Base-by-base conservation (phyloP, 176 grass and related monocot genomes). In the Chrysopogon serrulatus region DNA sequence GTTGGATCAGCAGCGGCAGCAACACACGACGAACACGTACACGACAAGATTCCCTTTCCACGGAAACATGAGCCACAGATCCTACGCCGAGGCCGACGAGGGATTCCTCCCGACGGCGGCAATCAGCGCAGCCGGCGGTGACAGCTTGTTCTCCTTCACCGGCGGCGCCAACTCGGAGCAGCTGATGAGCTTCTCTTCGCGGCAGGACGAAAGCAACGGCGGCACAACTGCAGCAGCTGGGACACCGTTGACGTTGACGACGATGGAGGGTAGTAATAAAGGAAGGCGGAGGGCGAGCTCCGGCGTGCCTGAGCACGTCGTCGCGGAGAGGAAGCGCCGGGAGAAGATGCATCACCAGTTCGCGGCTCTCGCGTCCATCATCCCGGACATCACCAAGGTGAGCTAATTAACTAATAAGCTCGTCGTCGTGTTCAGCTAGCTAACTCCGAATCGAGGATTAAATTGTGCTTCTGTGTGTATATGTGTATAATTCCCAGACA, bases 291-390 rank as follows among this genome's bases (percentile, higher is more conserved):
- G 75, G 23, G 10, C 39, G 21, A 47, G 10, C 16, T 63, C 31
- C 15, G 61, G 40, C n/a, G 41, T 36, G 13, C 74, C 21, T 0
- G 75, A 79, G 51, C 84, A 79, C 26, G 66, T 51, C 19, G 27
- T 79, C 4, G 53, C 76, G 30, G 84, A 86, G 75, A 26, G 83
- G 64, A 79, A 30, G 75, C 65, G 83, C 0, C 75, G 83, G 21
- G 53, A 79, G 76, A 86, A 71, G 53, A 48, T 79, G 84, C 40
- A 86, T 5, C 75, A n/a, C 16, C 84, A 79, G 41, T 86, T 85
- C 23, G 65, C 83, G 10, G 47, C 65, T 8, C 83, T 86, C 1
- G 66, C 76, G 11, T 86, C 84, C 16, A 72, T 86, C 54, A 14
- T 86, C 75, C 83, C 83, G 0, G 83, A 79, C 53, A 71, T 62